phyloP scores from a whole-genome alignment of 2,329 filamentous ascomycete species.

The Trichoderma simmonsii region DNA sequence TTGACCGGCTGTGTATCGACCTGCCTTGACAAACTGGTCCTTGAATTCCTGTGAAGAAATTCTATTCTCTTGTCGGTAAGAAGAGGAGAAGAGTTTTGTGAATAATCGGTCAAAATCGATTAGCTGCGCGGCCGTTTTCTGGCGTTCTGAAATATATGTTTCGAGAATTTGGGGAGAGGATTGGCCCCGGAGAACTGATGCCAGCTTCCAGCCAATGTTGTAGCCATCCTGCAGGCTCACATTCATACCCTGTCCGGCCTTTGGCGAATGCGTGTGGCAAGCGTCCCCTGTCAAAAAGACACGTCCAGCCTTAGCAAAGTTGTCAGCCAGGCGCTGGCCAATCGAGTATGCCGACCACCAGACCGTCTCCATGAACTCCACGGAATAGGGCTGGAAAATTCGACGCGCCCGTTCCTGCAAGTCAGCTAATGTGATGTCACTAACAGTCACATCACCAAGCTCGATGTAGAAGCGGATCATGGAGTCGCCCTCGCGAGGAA shows the following conservation, averaged over 20 bases:
- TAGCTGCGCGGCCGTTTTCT: neutral
- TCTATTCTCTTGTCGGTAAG: neutral
- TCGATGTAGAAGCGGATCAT: constrained; percentile 1
- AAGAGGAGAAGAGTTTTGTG: neutral
- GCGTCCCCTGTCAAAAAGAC: neutral
- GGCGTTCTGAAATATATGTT: neutral
- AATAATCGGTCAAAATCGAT: constrained; percentile 5
- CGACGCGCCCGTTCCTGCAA: neutral
- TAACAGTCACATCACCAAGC: neutral
- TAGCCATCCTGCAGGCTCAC: neutral
- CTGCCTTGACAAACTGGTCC: neutral
- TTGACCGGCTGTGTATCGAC: neutral
- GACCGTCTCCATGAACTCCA: neutral
- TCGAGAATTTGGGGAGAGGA: neutral
- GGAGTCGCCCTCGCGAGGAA: neutral
- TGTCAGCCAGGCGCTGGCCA: neutral
- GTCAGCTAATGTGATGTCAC: neutral
- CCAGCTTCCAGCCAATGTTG: constrained; percentile 2
- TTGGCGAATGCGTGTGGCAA: neutral
- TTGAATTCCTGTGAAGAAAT: neutral
- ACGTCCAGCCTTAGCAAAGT: neutral
- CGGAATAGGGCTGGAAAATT: neutral
- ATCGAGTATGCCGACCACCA: constrained; percentile 1
- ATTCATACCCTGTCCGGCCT: neutral
- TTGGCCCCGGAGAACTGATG: neutral